phyloP scores from a whole-genome alignment of 1,284 basidiomycete genomes.

The Heliocybe sulcata region DNA sequence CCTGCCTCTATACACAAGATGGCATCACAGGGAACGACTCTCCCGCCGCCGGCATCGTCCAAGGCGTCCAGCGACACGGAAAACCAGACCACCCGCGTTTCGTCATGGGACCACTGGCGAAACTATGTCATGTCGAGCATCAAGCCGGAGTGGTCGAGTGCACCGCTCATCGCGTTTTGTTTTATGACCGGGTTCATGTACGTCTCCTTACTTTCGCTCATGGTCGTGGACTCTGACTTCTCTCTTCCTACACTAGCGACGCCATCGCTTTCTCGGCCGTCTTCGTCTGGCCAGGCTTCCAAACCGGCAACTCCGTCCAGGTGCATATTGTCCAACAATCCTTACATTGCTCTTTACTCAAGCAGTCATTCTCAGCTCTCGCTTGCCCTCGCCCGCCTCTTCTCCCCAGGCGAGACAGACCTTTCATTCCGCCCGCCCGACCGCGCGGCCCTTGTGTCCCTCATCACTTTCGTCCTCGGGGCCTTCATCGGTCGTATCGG shows the following conservation, averaged over 20 bases:
- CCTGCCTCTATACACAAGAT: not conserved
- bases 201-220: slow-evolving; percentile 18
- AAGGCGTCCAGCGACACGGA: not conserved
- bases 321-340: slow-evolving; percentile 23
- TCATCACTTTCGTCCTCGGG: slow-evolving; percentile 69
- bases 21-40: not conserved
- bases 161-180: slow-evolving; percentile 67
- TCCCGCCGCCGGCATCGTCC: not conserved
- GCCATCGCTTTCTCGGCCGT: slow-evolving; percentile 74
- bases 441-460: slow-evolving; percentile 73
- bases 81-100: not conserved
- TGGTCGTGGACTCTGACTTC: not conserved
- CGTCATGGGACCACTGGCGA: not conserved
- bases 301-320: slow-evolving; percentile 71
- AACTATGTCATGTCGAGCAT: slow-evolving; percentile 40
- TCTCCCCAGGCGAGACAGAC: slow-evolving; percentile 42
- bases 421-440: slow-evolving; percentile 67
- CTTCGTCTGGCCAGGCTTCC: slow-evolving; percentile 85
- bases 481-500: slow-evolving; percentile 67
- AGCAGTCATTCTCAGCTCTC: slow-evolving; percentile 33
- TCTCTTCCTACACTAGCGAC: slow-evolving; percentile 38
- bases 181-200: slow-evolving; percentile 85
- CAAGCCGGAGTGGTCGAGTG: slow-evolving; percentile 49
- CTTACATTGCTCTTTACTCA: not conserved
- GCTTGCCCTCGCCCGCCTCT: slow-evolving; percentile 57